Percentiles rank a stretch among this genome's conserved stretches.
phyloP scores from a whole-genome alignment of 805 yeast species.

The Metschnikowia gelsemii region DNA sequence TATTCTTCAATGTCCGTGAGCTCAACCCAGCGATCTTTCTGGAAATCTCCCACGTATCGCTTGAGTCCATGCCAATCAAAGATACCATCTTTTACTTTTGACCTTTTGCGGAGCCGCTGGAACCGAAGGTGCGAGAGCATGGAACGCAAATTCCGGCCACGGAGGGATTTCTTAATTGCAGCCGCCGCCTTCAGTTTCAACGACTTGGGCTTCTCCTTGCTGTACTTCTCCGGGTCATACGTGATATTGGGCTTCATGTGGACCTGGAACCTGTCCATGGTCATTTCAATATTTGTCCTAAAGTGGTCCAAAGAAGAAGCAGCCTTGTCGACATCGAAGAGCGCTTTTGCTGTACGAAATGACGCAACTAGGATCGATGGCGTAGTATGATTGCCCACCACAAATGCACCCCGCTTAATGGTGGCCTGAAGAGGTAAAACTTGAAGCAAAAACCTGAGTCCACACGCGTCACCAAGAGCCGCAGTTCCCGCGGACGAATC shows the following conservation, averaged over 20 bases:
- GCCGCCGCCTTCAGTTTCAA: conserved; percentile 4
- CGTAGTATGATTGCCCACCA: conserved; percentile 77
- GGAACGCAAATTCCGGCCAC: conserved; percentile 1
- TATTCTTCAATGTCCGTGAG: conserved; percentile 59
- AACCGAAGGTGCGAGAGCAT: conserved; percentile 7
- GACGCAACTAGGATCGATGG: conserved; percentile 69
- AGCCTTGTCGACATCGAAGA: conserved; percentile 53
- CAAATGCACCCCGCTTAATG: conserved; percentile 66
- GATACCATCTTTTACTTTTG: conserved; percentile 2
- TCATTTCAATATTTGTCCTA: conserved; percentile 45
- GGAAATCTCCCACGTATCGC: conserved; percentile 53
- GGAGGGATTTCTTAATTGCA: conserved; percentile 5
- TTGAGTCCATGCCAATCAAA: conserved; percentile 73
- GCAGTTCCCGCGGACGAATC: background rate
- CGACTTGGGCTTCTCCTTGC: background rate
- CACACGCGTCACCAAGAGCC: conserved; percentile 1
- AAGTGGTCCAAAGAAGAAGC: conserved; percentile 54
- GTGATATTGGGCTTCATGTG: conserved; percentile 70
- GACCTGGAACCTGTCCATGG: conserved; percentile 53
- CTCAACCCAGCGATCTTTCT: conserved; percentile 29
- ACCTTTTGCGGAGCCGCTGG: conserved; percentile 1
- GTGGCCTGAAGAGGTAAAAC: conserved; percentile 63
- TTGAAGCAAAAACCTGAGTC: conserved; percentile 22
- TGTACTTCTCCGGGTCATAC: conserved; percentile 36
- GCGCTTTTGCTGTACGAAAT: conserved; percentile 52